Percentiles rank a stretch among this genome's conserved stretches.
Evolutionary conservation across 169 alveolate species (phyloP).

Genomic region (Cardiosporidium cionae): DNA sequence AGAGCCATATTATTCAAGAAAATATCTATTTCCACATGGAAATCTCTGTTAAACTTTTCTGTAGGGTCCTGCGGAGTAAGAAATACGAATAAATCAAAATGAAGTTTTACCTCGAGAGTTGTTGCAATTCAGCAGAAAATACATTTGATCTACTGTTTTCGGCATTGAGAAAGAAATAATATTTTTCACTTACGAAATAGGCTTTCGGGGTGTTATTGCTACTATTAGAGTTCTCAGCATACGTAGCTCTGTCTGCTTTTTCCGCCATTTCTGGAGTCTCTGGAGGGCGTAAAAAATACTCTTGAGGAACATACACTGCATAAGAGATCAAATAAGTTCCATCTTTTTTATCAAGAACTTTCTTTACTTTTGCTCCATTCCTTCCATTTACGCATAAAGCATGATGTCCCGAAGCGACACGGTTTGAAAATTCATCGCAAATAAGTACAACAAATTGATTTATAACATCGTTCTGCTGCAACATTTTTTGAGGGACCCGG

Average conservation of each 20-base stretch:
- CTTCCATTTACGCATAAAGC: constrained; percentile 26
- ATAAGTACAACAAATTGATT: not conserved
- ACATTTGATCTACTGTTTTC: no score
- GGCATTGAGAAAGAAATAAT: not conserved
- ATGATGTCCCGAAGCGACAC: constrained; percentile 43
- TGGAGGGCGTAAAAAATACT: not conserved
- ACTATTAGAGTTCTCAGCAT: no score
- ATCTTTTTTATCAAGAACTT: constrained; percentile 33
- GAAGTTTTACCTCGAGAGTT: no score
- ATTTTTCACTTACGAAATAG: not conserved
- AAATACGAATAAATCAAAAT: no score
- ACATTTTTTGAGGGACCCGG: not conserved
- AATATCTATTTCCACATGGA: not conserved
- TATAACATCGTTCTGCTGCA: not conserved
- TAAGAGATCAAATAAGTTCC: constrained; percentile 37
- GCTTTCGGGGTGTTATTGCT: no score
- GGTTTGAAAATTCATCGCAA: constrained; percentile 21
- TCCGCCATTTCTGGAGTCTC: no score
- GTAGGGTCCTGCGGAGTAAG: no score
- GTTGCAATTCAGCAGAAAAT: no score
- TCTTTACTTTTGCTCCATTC: constrained; percentile 30
- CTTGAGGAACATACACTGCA: constrained; percentile 18
- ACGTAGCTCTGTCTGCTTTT: no score
- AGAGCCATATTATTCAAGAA: not conserved
- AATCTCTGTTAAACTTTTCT: not conserved